These are phyloP conservation scores for Cyclostephanos tholiformis DNA, from an alignment of 108 stramenopile genomes.

Conservation along the genomic window DNA sequence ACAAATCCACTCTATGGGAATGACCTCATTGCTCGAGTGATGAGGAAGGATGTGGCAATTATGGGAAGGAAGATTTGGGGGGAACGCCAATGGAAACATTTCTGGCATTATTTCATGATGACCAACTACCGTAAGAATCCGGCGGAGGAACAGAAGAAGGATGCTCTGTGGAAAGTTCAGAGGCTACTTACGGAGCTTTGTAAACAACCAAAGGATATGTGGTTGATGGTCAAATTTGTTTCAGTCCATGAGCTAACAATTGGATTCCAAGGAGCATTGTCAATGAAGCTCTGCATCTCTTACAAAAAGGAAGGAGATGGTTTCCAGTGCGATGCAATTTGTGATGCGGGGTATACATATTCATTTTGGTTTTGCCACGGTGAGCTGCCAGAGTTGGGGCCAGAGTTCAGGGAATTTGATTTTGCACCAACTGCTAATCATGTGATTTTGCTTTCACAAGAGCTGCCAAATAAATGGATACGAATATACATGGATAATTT, in stretches of 20 bases:
- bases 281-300: conserved; percentile 12
- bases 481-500: too few species aligned
- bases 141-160: too few species aligned
- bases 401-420: too few species aligned
- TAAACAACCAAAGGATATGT: conserved; percentile 1
- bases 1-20: background rate
- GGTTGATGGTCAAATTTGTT: conserved; percentile 23
- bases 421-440: too few species aligned
- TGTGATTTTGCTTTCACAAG: too few species aligned
- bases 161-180: conserved; percentile 14
- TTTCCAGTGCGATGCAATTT: too few species aligned
- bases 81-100: background rate
- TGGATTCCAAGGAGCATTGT: conserved; percentile 28
- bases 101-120: background rate
- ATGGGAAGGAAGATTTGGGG: background rate
- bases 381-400: too few species aligned
- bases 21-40: background rate
- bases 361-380: too few species aligned
- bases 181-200: background rate
- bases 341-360: too few species aligned
- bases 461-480: too few species aligned
- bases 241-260: conserved; percentile 36
- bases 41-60: background rate
- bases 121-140: background rate
- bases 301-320: too few species aligned